A percentile compares a stretch with the other conserved stretches of the same genome.
phyloP scores from a whole-genome alignment of 2,329 filamentous ascomycete species.

The Calycina marina region DNA sequence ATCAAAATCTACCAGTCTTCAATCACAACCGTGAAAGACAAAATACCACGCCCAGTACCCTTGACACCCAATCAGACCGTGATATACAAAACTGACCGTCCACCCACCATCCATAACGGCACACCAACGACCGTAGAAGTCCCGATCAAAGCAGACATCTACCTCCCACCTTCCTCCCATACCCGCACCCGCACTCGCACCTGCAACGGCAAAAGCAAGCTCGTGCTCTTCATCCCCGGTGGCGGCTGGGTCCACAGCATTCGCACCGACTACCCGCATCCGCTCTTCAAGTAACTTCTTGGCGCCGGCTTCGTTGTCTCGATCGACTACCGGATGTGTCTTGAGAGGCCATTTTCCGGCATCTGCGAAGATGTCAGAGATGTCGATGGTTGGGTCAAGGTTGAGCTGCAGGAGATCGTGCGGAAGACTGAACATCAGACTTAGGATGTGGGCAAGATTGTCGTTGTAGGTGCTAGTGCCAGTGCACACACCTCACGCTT shows the following conservation, averaged over 20 bases:
- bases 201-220: constrained; percentile 1
- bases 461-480: constrained; percentile 9
- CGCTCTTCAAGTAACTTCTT: constrained; percentile 9
- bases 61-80: background rate
- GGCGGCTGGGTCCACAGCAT: constrained; percentile 11
- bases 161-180: background rate
- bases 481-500: constrained; percentile 10
- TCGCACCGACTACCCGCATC: constrained; percentile 8
- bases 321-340: constrained; percentile 12
- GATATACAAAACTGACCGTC: background rate
- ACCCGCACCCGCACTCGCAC: too few relatives aligned
- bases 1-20: background rate
- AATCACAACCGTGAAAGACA: background rate
- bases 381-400: constrained; percentile 10
- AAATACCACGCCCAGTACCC: background rate
- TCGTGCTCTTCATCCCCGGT: constrained; percentile 11
- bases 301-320: constrained; percentile 9
- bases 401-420: constrained; percentile 4
- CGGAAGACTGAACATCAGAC: background rate
- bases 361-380: constrained; percentile 10
- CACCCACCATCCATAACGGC: background rate
- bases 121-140: background rate
- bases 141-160: background rate
- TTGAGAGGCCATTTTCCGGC: constrained; percentile 7
- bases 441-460: constrained; percentile 6